Percentiles rank a stretch among this genome's conserved stretches.
phyloP scores from a whole-genome alignment of 345 rosid species.

The Luvunga scandens region DNA sequence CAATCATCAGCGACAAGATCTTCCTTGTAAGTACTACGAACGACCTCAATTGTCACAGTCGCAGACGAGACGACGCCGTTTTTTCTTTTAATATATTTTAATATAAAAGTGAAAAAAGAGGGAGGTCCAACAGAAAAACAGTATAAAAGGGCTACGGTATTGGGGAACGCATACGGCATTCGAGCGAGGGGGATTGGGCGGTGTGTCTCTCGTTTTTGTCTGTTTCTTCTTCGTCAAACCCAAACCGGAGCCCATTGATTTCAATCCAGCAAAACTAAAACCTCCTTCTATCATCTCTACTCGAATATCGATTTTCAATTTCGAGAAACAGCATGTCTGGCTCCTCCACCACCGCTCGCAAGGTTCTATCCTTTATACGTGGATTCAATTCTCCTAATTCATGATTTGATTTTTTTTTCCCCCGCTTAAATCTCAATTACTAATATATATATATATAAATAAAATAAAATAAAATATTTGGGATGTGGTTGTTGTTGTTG shows the following conservation, averaged over 20 bases:
- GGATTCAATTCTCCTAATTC: background rate
- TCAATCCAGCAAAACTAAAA: too few species aligned
- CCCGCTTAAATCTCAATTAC: too few species aligned
- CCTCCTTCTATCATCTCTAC: background rate
- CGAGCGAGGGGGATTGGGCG: background rate
- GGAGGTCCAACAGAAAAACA: too few species aligned
- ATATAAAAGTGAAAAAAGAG: too few species aligned
- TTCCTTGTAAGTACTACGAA: too few species aligned
- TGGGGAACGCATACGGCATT: background rate
- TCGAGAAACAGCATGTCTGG: slow-evolving; percentile 57
- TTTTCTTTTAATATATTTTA: too few species aligned
- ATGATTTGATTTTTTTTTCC: background rate
- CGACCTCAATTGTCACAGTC: too few species aligned
- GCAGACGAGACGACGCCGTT: background rate
- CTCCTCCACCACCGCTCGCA: slow-evolving; percentile 74
- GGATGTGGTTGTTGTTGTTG: slow-evolving; percentile 7
- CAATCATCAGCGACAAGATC: too few species aligned
- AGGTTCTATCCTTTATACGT: slow-evolving; percentile 31
- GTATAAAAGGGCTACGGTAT: background rate
- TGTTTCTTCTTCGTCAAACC: slow-evolving; percentile 19
- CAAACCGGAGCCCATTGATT: background rate
- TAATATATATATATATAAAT: too few species aligned
- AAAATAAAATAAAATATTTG: too few species aligned
- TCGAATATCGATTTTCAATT: background rate
- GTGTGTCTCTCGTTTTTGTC: background rate